Evolutionary conservation across 2,329 filamentous ascomycete genomes (phyloP).

Genomic region (Fusarium sp.): DNA sequence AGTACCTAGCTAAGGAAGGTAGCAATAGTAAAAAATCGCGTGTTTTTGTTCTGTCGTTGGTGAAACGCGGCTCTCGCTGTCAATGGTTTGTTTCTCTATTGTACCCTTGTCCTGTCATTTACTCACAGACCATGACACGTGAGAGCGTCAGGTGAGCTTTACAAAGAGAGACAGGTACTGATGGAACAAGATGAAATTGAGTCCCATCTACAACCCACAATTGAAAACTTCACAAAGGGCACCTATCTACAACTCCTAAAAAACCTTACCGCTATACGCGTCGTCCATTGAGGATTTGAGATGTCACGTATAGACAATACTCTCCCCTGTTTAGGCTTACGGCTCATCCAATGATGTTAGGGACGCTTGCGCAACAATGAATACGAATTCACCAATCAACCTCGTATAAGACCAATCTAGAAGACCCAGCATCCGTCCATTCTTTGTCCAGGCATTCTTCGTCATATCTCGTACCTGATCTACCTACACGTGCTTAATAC

Average conservation of each 20-base stretch:
- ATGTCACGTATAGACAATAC: not conserved
- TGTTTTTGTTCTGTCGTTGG: constrained; percentile 28
- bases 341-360: constrained; percentile 15
- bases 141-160: constrained; percentile 35
- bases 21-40: constrained; percentile 4
- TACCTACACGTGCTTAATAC: not conserved
- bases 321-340: not conserved
- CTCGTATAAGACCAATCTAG: constrained; percentile 7
- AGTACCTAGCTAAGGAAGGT: not conserved
- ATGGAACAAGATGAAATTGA: not conserved
- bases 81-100: constrained; percentile 24
- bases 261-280: not conserved
- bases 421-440: not conserved
- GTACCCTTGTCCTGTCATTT: not conserved
- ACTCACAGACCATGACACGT: constrained; percentile 27
- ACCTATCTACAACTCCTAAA: not conserved
- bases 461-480: constrained; percentile 30
- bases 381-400: constrained; percentile 29
- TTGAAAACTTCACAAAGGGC: not conserved
- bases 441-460: too few species aligned
- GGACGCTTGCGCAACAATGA: constrained; percentile 20
- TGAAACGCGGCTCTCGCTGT: constrained; percentile 25
- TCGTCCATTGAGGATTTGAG: not conserved
- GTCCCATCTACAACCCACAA: not conserved
- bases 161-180: not conserved